Percentiles rank a stretch among this genome's conserved stretches.
These are phyloP conservation scores for Centaurea solstitialis DNA, from an alignment of 129 eudicot species.

Conservation along the genomic window DNA sequence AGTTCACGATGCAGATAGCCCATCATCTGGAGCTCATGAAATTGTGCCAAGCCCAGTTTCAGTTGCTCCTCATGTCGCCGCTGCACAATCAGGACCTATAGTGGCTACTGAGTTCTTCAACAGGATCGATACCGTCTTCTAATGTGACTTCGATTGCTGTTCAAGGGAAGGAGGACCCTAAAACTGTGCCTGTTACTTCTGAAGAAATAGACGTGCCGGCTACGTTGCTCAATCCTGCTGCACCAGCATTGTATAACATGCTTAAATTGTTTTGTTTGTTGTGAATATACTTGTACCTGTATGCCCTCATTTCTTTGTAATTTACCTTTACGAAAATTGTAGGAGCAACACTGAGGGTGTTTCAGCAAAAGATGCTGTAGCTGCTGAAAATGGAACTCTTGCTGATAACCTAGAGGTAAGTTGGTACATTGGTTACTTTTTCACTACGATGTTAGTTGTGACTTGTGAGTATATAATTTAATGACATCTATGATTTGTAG, in stretches of 20 bases:
- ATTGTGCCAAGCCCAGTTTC: conserved; percentile 53
- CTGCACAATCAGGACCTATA: conserved; percentile 38
- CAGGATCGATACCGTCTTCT: conserved; percentile 41
- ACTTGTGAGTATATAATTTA: not conserved
- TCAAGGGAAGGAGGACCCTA: conserved; percentile 21
- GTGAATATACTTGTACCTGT: conserved; percentile 4
- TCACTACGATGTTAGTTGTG: not conserved
- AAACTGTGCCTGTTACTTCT: conserved; percentile 25
- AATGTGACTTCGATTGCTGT: conserved; percentile 33
- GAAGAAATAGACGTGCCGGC: conserved; percentile 34
- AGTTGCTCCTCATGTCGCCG: conserved; percentile 46
- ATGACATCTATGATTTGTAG: conserved; percentile 41
- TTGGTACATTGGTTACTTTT: not conserved
- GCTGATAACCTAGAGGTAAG: conserved; percentile 53
- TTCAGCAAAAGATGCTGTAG: conserved; percentile 43
- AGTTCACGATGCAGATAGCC: conserved; percentile 31
- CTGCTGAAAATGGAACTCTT: conserved; percentile 39
- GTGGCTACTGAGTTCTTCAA: conserved; percentile 40
- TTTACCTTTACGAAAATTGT: conserved; percentile 18
- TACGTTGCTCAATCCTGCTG: conserved; percentile 24
- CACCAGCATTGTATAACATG: conserved; percentile 41
- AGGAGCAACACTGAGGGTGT: conserved; percentile 42
- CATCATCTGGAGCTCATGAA: conserved; percentile 39
- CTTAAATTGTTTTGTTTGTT: not conserved
- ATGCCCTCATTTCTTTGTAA: not conserved